Base-by-base conservation (phyloP, 768 basidiomycete genomes). In the Mycena olivaceomarginata region DNA sequence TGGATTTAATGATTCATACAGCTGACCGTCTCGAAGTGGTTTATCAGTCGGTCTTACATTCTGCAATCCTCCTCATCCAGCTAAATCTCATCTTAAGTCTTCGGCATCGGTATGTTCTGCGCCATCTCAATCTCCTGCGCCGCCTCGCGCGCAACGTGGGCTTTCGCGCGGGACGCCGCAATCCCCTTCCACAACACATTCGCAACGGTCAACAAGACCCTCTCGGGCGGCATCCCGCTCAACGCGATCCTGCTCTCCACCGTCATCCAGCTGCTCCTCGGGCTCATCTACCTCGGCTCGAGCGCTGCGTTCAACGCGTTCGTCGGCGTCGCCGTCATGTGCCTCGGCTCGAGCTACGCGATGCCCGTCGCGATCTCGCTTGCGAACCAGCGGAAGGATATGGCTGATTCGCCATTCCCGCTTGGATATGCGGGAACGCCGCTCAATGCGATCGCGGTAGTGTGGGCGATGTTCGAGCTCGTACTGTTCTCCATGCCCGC, bases 401-500 rank as follows among this genome's bases (percentile, higher is more conserved):
- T 93, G 72, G 75, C 72, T 4, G 89, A 88, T 64, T 91, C 93
- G 5, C 90, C 91, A 4, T 94, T 89, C 78, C 82, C 79, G 37
- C 82, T 92, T 10, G 93, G 92, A 0, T 84, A 80, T 37, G 83
- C 85, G 72, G 93, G 93, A 0, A 82, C 74, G 41, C 31, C 83
- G 56, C 84, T 92, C 10, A 94, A 94, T 82, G 79, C 82, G 12
- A 80, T 89, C 20, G 91, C 92, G 5, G 87, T 94, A 12, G 65
- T 90, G n/a, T 94, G 93, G 93, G 86, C 91, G 72, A 62, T 84
- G 66, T 92, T 94, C 67, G 90, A 92, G 81, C 91, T 92, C 57
- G 90, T 94, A 41, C 81, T 94, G 76, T 94, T 94, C 80, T 93
- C 92, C 31, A 94, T 94, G 93, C 93, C 93, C 8, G 90, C 92